Base-by-base conservation (phyloP, 495 filamentous ascomycete genomes). In the Lepidopterella palustris region DNA sequence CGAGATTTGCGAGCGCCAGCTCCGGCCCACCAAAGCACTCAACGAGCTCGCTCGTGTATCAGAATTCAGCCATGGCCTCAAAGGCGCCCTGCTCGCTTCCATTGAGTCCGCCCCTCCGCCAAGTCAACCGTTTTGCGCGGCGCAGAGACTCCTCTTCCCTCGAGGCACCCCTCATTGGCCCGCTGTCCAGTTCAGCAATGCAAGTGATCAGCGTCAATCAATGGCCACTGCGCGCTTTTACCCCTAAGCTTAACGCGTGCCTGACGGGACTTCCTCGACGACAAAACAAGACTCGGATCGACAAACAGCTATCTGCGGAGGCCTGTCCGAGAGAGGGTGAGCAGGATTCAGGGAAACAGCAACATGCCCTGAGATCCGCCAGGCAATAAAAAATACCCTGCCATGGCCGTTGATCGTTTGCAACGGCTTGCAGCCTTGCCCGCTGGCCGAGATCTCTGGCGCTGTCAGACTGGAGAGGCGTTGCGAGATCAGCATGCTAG, bases 111-210 rank as follows among this genome's bases (percentile, higher is more conserved):
- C 63, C 48, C 61, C 45, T 49, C 57, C 63, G 50, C 55, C 63
- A 61, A 66, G 58, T 56, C 58, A 28, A 60, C 58, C 63, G 63
- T 66, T 62, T 56, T 57, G 25, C 47, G 21, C 23, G 47, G 47
- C 21, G 59, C 59, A 29, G 49, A 59, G 50, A 55, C 58, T 53
- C 53, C 60, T 42, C 56, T 52, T 29, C 53, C 62, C 62, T 58
- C 62, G 58, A 49, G 45, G 45, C 28, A 6, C n/a, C 10, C 11
- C 6, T 29, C 51, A 54, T 54, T 56, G 61, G 63, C 40, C 49
- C 39, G 18, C 29, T 11, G 31, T 28, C 32, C 32, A 24, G 25
- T 52, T 51, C 51, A 32, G 18, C 55, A 24, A 28, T 25, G 42
- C 58, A 50, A 50, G 47, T 25, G 47, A 25, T 50, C 47, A 50